Evolutionary conservation across 1,284 basidiomycete species (phyloP), one percentile per base, ranked within the genome.

Genomic region (Sanghuangporus baumii): DNA sequence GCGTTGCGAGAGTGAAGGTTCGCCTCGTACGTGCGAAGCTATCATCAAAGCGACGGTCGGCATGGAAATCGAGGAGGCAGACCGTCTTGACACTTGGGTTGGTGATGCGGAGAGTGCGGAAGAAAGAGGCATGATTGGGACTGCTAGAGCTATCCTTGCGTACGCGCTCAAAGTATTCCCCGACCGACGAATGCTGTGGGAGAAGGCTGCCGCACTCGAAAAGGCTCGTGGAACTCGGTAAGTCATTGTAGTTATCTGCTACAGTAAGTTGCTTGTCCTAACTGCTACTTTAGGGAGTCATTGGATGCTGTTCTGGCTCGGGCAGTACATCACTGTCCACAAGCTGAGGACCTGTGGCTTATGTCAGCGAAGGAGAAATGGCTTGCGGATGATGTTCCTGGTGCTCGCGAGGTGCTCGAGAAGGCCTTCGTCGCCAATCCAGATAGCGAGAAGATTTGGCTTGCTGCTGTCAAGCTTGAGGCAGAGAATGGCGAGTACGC

Each of bases 311-410:
- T 98, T 1, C 82, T 98, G 46, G 82, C 82, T 57, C 84, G 88
- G 48, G 95, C 96, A 0, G 93, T 96, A 18, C 81, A 89, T 61
- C 87, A 91, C 71, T 96, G 94, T 71, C 96, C 96, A 0, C 92
- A 95, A 67, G 94, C 94, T 1, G 96, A 99, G 74, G 89, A 94
- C 0, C 79, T 99, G 1, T 99, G 97, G 96, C 83, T 99, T 52
- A 96, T 97, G 92, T 88, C 91, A 61, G 96, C 96, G 2, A 96
- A 97, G 75, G 94, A 98, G 77, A 93, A 93, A 71, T 96, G 94
- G 93, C 72, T 93, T 9, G 85, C 86, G 8, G 91, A 92, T 7
- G 93, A 99, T 71, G 89, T 98, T 9, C 83, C 87, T 1, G 90
- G 88, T 12, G 94, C 96, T 0, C 87, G 96, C 55, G 84, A 88